Percentiles rank a stretch among this genome's conserved stretches.
phyloP scores from a whole-genome alignment of 768 basidiomycete species.

The Tricholoma furcatifolium region DNA sequence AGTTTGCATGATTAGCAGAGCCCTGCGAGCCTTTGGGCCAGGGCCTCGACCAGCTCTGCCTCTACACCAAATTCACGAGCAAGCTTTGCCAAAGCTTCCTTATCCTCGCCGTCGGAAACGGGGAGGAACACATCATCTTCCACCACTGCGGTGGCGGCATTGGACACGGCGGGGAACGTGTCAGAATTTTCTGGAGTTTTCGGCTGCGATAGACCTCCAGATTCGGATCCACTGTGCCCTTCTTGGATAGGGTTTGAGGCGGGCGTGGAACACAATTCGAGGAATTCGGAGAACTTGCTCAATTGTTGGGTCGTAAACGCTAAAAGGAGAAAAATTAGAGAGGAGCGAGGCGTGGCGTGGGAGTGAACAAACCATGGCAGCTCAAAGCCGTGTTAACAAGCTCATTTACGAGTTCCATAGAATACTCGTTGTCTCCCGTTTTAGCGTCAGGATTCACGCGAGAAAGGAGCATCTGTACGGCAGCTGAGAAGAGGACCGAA shows the following conservation, averaged over 20 bases:
- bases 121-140: constrained; percentile 12
- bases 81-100: constrained; percentile 47
- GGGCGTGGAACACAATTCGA: constrained; percentile 24
- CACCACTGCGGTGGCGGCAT: constrained; percentile 5
- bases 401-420: constrained; percentile 33
- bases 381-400: constrained; percentile 51
- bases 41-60: constrained; percentile 62
- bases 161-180: constrained; percentile 9
- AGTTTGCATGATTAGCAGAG: constrained; percentile 10
- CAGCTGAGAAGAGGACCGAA: constrained; percentile 31
- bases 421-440: constrained; percentile 34
- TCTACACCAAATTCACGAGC: constrained; percentile 78
- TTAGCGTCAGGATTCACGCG: constrained; percentile 36
- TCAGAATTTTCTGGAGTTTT: constrained; percentile 25
- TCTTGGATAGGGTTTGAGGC: background rate
- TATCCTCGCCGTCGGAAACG: constrained; percentile 11
- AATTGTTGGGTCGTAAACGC: constrained; percentile 67
- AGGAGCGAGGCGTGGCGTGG: background rate
- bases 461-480: constrained; percentile 58
- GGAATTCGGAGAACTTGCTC: constrained; percentile 43
- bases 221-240: constrained; percentile 14
- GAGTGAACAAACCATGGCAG: constrained; percentile 51
- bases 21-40: constrained; percentile 55
- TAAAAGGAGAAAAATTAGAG: constrained; percentile 22
- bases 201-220: constrained; percentile 19